Evolutionary conservation across 192 early-diverging fungal species (phyloP).

Genomic region (Backusella australiensis): DNA sequence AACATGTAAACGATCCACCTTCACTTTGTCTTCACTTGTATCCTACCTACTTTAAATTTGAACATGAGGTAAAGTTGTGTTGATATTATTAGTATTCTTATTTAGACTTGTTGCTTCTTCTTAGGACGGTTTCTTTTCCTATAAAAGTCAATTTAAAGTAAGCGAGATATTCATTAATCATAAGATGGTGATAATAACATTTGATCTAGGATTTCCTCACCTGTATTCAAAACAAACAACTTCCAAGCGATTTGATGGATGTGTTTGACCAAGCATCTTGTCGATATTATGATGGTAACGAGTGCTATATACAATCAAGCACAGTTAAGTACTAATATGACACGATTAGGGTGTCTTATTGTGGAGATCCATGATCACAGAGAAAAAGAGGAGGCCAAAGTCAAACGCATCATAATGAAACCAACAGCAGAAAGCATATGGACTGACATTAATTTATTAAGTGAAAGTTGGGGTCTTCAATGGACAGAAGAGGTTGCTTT

Average conservation of each 20-base stretch:
- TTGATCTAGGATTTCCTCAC: slow-evolving; percentile 42
- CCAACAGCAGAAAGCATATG: slow-evolving; percentile 54
- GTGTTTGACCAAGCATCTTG: slow-evolving; percentile 61
- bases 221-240: slow-evolving; percentile 44
- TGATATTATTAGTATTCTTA: neutral
- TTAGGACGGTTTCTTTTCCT: slow-evolving; percentile 53
- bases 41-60: slow-evolving; percentile 74
- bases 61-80: slow-evolving; percentile 43
- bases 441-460: slow-evolving; percentile 50
- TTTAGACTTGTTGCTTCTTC: neutral
- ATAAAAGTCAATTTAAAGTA: slow-evolving; percentile 52
- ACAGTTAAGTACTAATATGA: neutral
- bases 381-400: neutral
- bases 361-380: slow-evolving; percentile 71
- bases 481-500: slow-evolving; percentile 57
- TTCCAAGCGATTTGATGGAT: slow-evolving; percentile 70
- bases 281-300: slow-evolving; percentile 48
- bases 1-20: slow-evolving; percentile 49
- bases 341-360: slow-evolving; percentile 55
- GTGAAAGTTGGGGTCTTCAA: slow-evolving; percentile 39
- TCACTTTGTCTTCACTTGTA: slow-evolving; percentile 67
- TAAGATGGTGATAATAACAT: neutral
- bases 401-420: slow-evolving; percentile 43
- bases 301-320: neutral
- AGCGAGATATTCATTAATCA: neutral